Evolutionary conservation across 352 stramenopile species (phyloP).

Genomic region (Globisporangium sylvaticum): DNA sequence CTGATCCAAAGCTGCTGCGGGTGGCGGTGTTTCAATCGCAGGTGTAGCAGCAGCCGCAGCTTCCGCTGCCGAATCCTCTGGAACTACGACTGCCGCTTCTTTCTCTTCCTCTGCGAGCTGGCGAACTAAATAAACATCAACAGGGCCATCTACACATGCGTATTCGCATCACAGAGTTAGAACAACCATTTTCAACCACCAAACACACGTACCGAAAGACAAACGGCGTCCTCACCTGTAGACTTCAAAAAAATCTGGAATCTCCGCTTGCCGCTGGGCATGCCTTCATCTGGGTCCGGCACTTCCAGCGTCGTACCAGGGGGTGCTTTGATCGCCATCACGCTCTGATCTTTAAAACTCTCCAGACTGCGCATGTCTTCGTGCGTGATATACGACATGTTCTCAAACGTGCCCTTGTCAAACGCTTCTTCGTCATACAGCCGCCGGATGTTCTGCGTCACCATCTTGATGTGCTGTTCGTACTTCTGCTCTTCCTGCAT

Average conservation of each 20-base stretch:
- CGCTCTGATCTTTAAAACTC: conserved; percentile 83
- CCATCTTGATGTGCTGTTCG: conserved; percentile 80
- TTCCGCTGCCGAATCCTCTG: background rate
- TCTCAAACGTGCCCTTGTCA: conserved; percentile 72
- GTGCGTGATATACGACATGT: conserved; percentile 83
- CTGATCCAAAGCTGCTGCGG: conserved; percentile 51
- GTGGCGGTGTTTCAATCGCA: conserved; percentile 19
- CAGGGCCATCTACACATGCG: conserved; percentile 60
- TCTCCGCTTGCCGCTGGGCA: conserved; percentile 78
- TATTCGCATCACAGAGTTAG: background rate
- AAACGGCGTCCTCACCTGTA: conserved; percentile 38
- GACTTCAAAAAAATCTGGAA: conserved; percentile 95
- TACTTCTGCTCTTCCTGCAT: conserved; percentile 81
- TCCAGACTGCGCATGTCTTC: conserved; percentile 86
- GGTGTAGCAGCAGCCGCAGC: conserved; percentile 10
- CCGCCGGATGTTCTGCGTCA: conserved; percentile 77
- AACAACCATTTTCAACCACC: background rate
- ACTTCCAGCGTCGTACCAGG: conserved; percentile 93
- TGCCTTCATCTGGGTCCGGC: conserved; percentile 92
- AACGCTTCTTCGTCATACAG: conserved; percentile 83
- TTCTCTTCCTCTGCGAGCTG: conserved; percentile 39
- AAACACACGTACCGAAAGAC: background rate
- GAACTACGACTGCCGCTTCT: conserved; percentile 14
- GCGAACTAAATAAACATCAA: conserved; percentile 90
- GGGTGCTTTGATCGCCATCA: conserved; percentile 94